phyloP scores from a whole-genome alignment of 495 filamentous ascomycete species.

The Pyrenula aspistea region DNA sequence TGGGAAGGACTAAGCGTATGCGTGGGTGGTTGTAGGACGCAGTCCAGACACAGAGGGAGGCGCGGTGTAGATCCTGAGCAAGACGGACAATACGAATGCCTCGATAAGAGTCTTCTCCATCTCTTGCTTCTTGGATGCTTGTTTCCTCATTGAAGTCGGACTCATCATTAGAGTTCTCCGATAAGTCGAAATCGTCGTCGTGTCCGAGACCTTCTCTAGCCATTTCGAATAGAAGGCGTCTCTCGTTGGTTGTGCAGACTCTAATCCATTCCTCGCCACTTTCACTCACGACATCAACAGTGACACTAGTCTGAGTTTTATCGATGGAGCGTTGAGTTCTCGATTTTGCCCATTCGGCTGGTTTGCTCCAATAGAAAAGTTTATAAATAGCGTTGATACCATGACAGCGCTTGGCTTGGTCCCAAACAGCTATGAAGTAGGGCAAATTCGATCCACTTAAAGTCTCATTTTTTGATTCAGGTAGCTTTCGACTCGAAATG shows the following conservation, averaged over 20 bases:
- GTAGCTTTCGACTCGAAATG: too few relatives aligned
- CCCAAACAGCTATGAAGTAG: background rate
- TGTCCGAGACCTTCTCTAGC: conserved; percentile 50
- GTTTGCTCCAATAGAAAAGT: background rate
- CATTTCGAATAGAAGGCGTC: conserved; percentile 45
- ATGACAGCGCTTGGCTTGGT: background rate
- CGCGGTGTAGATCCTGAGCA: conserved; percentile 39
- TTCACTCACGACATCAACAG: conserved; percentile 38
- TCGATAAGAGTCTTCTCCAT: conserved; percentile 33
- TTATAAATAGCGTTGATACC: background rate
- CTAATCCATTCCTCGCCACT: conserved; percentile 50
- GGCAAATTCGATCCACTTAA: background rate
- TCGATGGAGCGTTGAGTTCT: background rate
- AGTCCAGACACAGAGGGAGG: conserved; percentile 33
- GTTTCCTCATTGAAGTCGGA: conserved; percentile 19
- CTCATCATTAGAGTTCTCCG: conserved; percentile 20
- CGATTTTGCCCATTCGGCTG: too few relatives aligned
- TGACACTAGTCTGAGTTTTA: conserved; percentile 13
- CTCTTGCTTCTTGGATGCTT: conserved; percentile 13
- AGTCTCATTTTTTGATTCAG: too few relatives aligned
- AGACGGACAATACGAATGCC: conserved; percentile 40
- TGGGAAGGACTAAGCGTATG: conserved; percentile 49
- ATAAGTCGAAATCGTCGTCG: conserved; percentile 16
- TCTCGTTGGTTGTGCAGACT: conserved; percentile 46
- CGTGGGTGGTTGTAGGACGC: conserved; percentile 46